Conservation (phyloP, 2,329 filamentous ascomycete species). For the Teratosphaeriaceae sp. region DNA sequence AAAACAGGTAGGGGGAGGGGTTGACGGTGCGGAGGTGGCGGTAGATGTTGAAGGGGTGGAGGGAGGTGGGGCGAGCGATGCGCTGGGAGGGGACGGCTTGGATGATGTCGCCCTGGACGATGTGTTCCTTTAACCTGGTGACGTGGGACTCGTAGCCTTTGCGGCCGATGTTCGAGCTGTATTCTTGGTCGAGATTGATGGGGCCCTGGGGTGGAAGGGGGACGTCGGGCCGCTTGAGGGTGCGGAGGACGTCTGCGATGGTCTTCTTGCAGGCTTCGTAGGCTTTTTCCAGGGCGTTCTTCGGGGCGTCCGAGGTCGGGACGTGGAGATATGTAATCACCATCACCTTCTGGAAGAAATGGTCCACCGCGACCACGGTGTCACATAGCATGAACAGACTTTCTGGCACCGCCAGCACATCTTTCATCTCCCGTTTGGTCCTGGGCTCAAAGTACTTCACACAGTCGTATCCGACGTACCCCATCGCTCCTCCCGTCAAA, state of each 20-base stretch:
- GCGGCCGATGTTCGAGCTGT: conserved; percentile 85
- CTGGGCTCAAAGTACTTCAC: conserved; percentile 97
- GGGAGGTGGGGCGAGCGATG: conserved; percentile 76
- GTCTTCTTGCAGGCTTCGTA: conserved; percentile 62
- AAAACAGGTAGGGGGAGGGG: conserved; percentile 95
- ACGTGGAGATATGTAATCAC: conserved; percentile 86
- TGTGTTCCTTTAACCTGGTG: conserved; percentile 78
- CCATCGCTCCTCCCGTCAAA: conserved; percentile 85
- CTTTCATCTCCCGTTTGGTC: conserved; percentile 76
- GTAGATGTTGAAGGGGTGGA: conserved; percentile 98
- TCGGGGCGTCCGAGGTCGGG: conserved; percentile 31
- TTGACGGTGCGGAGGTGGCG: conserved; percentile 94
- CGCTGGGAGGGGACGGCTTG: conserved; percentile 94
- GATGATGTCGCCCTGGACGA: conserved; percentile 88
- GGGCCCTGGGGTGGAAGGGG: conserved; percentile 61
- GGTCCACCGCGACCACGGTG: conserved; percentile 88
- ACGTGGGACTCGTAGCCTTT: conserved; percentile 90
- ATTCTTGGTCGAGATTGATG: conserved; percentile 67
- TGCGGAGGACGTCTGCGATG: conserved; percentile 61
- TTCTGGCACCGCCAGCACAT: conserved; percentile 83
- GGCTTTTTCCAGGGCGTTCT: conserved; percentile 53
- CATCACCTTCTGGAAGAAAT: conserved; percentile 89
- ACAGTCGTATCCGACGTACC: conserved; percentile 96
- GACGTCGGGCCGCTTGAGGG: conserved; percentile 67
- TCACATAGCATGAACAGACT: conserved; percentile 96